Evolutionary conservation across 78 protist species (phyloP), one percentile per base, ranked within the genome.

Genomic region (Bodo saltans): DNA sequence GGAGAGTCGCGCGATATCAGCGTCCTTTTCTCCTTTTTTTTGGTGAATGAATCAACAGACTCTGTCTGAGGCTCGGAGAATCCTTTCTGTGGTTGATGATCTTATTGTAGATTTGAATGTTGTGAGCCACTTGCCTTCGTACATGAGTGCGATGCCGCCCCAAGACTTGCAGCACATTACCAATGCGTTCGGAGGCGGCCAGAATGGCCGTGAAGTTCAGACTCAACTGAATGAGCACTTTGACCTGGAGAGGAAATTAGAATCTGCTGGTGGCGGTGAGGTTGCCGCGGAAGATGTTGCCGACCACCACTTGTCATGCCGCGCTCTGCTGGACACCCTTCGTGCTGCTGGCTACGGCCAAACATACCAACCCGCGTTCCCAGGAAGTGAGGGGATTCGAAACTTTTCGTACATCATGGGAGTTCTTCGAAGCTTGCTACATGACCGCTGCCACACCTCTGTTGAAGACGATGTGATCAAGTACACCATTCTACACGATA

Each of bases 1-100:
- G 17, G 17, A 47, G 17, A 8, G 8, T 23, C 8, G 17, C 60
- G 17, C 8, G 8, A 23, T 47, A 17, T 47, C 60, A 47, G 8
- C 17, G 60, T 47, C 60, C 17, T 47, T 47, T 8, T 47, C n/a
- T 47, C 60, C 60, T 8, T 17, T 23, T 47, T 47, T 47, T 47
- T 47, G 8, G n/a, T 47, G 34, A 47, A 76, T 76, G 81, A 76
- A 76, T 38, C 81, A 12, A 38, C 81, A 76, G 34, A 76, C 81
- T 26, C 12, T 4, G 25, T 3, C 8, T 2, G 81, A 76, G 12
- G 81, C 81, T 3, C 42, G 41, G 25, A 47, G 81, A 4, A 12
- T 76, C 28, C 69, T 76, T 32, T 12, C 81, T 3, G 81, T 76
- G 39, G n/a, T 76, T 3, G 81, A 76, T 27, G 81, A 39, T 3